Base-by-base conservation (phyloP, 2,329 filamentous ascomycete species). In the Alternaria panax region DNA sequence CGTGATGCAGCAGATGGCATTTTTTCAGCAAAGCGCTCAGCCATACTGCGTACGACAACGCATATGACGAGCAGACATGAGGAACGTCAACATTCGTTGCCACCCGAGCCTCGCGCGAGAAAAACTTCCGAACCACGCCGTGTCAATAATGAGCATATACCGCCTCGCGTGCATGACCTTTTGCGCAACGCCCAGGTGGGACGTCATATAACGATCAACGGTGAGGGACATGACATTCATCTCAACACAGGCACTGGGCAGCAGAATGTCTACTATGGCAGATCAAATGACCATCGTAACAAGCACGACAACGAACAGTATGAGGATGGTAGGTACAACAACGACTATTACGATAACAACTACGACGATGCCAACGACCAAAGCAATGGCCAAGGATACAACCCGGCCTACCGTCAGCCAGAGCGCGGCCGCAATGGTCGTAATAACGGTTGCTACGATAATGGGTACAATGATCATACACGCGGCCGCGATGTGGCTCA, bases 261-360 rank as follows among this genome's bases (percentile, higher is more conserved):
- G 43, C 43, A 47, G 4, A 47, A 47, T 0, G n/a, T 47, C 12
- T 2, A 28, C 1, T 11, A 32, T 16, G 16, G 18, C 27, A 27
- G 3, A 0, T 16, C 7, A 30, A 6, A 12, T 18, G 5, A 6
- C n/a, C 8, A 20, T 0, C 9, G 36, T n/a, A 1, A 20, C n/a
- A 6, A 20, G 4, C 11, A 20, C 2, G 36, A 20, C 1, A 5
- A 40, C 7, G 36, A 20, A 2, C 0, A 7, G n/a, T n/a, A 18
- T 8, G 0, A 9, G 3, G 34, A 36, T 36, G 34, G 9, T 9
- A 5, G 36, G 4, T 20, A 20, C 4, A 20, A 20, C 36, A 5
- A 40, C 18, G n/a, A 20, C 4, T 4, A 9, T 16, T 36, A 36
- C 36, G 4, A 20, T 2, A 11, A 20, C 6, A 9, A 5, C 16